Conservation (phyloP, 2,329 filamentous ascomycete species). For the Neocucurbitaria cava region DNA sequence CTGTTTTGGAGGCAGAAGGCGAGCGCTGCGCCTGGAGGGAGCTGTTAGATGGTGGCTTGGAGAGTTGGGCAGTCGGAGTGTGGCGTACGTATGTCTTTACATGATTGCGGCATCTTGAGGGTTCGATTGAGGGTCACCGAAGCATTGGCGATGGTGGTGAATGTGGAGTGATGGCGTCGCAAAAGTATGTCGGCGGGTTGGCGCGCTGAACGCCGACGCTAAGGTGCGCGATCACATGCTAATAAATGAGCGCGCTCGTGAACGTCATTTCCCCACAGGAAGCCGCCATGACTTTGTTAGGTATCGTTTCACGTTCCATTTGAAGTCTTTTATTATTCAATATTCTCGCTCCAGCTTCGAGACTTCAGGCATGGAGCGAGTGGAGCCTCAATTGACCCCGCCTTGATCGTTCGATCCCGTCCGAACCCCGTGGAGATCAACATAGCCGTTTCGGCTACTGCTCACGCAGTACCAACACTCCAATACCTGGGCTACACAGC, state of each 20-base stretch:
- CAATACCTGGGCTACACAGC: neutral
- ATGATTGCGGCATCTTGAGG: conserved; percentile 83
- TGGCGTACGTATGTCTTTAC: conserved; percentile 91
- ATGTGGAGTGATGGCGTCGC: conserved; percentile 10
- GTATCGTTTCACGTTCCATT: neutral
- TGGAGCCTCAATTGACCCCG: neutral
- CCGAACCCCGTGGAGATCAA: neutral
- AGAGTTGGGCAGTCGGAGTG: neutral
- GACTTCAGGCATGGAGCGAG: neutral
- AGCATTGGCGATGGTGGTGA: neutral
- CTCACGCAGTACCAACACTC: neutral
- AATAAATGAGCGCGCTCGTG: conserved; percentile 9
- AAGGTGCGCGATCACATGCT: conserved; percentile 28
- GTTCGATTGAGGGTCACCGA: conserved; percentile 1
- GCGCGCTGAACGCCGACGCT: conserved; percentile 16
- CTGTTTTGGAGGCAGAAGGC: conserved; percentile 95
- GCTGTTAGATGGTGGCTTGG: conserved; percentile 1
- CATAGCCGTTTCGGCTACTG: neutral
- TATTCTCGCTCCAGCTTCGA: neutral
- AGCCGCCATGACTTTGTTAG: conserved; percentile 6
- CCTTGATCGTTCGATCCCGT: neutral
- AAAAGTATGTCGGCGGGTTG: conserved; percentile 10
- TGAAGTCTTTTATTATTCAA: too few relatives aligned
- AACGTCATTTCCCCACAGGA: conserved; percentile 13
- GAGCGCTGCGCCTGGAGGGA: conserved; percentile 76